Base-by-base conservation (phyloP, 2,329 filamentous ascomycete species). In the Thelonectria discophora region DNA sequence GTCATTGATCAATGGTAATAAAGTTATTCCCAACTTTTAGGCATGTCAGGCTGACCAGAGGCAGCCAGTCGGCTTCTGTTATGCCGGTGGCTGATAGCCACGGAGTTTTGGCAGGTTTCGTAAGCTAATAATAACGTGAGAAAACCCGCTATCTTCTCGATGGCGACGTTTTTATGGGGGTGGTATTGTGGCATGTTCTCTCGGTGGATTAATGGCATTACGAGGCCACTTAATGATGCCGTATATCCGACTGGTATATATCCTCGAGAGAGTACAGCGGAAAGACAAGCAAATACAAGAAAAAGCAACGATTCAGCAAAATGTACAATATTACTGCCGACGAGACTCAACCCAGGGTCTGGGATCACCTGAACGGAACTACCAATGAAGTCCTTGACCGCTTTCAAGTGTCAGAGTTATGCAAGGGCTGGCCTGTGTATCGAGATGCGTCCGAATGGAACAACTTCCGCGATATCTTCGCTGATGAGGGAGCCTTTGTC, bases 261-360 rank as follows among this genome's bases (percentile, higher is more conserved):
- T 55, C n/a, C 15, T 43, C 13, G 7, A 47, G 11, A 3, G 15
- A 17, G 10, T 30, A 43, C 24, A 15, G 12, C 3, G 17, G 8
- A 21, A 24, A 3, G 21, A 24, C 13, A 30, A 30, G 21, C n/a
- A n/a, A 9, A 34, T n/a, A 21, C 10, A 39, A n/a, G 3, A 43
- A 9, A 18, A 21, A 10, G 15, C 21, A 43, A 12, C 5, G 17
- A 15, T 21, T 37, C 27, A 20, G 5, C 55, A 58, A 17, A 37
- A 52, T 58, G 55, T 58, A 58, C 20, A 58, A 58, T 12, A 58
- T 58, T 13, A 58, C 55, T 9, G 48, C 46, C 20, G 40, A 58
- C 1, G 55, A 58, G 27, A 52, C 55, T 5, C 55, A 58, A 18
- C 48, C 39, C 7, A 20, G n/a, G 8, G 55, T 58, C 24, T 58